Conservation (phyloP, 78 protist genomes). For the Dictyostelium firmibasis region DNA sequence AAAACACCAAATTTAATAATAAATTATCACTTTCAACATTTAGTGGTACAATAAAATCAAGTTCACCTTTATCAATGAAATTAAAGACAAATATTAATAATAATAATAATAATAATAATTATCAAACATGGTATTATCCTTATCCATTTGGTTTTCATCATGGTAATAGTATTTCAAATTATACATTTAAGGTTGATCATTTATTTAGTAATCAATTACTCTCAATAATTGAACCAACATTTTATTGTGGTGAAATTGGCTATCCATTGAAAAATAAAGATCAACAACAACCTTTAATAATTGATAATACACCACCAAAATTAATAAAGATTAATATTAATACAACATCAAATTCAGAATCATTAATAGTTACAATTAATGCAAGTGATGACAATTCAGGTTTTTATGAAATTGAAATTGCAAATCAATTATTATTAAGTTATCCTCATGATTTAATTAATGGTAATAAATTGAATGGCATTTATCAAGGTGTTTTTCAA, state of each 20-base stretch:
- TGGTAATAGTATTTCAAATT: background rate
- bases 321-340: background rate
- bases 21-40: background rate
- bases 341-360: conserved; percentile 6
- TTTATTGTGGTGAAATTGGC: background rate
- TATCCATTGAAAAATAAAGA: background rate
- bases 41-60: background rate
- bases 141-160: background rate
- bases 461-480: background rate
- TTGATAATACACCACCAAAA: background rate
- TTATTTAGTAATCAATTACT: background rate
- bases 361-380: background rate
- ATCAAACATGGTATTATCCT: background rate
- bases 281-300: no score
- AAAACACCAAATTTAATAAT: background rate
- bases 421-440: background rate
- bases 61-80: background rate
- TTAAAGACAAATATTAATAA: background rate
- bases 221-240: background rate
- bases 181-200: background rate
- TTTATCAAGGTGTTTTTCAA: background rate
- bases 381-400: background rate
- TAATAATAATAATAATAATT: background rate
- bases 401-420: background rate
- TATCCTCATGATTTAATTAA: background rate